A percentile compares a stretch with the other conserved stretches of the same genome.
Conservation (phyloP, 495 filamentous ascomycete species). For the Aspergillus haitiensis region DNA sequence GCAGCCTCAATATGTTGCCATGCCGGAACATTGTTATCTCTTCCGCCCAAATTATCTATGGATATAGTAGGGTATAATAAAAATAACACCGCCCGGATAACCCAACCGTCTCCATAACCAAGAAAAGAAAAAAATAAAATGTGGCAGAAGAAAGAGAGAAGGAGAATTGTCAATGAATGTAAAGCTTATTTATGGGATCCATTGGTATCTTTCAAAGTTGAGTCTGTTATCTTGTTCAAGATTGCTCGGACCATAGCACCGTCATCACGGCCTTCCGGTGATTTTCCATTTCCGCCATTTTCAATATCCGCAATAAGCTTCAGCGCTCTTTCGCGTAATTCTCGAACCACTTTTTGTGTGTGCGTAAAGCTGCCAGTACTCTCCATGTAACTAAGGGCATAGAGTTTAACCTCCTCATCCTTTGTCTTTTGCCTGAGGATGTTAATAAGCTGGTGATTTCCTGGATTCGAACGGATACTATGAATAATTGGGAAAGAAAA, state of each 20-base stretch:
- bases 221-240: constrained; percentile 48
- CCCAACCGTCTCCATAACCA: not conserved
- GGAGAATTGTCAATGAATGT: not conserved
- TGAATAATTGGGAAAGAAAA: constrained; percentile 98
- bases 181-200: constrained; percentile 8
- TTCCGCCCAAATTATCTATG: no score
- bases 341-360: constrained; percentile 66
- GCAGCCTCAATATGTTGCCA: no score
- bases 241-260: constrained; percentile 46
- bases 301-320: constrained; percentile 69
- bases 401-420: constrained; percentile 85
- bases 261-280: constrained; percentile 33
- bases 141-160: not conserved
- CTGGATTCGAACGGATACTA: constrained; percentile 78
- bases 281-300: constrained; percentile 39
- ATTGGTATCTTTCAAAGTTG: constrained; percentile 35
- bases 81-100: no score
- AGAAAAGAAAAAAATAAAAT: not conserved
- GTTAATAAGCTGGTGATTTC: constrained; percentile 80
- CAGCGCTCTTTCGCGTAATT: constrained; percentile 65
- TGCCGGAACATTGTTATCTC: no score
- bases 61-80: no score
- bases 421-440: constrained; percentile 87
- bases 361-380: constrained; percentile 86
- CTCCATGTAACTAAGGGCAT: constrained; percentile 92